Conservation (phyloP, 2,329 filamentous ascomycete genomes). For the Epichloe aotearoae region DNA sequence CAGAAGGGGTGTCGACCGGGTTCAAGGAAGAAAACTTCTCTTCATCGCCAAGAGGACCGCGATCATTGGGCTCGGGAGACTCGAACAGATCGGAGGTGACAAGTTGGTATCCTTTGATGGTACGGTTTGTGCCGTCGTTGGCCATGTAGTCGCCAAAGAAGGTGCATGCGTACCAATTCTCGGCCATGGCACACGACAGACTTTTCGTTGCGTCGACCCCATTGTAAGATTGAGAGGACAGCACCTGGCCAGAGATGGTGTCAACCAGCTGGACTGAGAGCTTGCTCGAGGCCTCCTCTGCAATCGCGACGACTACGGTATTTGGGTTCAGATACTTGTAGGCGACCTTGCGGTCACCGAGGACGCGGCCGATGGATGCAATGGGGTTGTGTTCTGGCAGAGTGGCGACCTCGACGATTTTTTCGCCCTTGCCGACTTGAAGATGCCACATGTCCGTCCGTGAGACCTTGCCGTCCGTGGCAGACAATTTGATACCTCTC, state of each 20-base stretch:
- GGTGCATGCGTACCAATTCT: constrained; percentile 93
- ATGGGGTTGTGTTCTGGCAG: constrained; percentile 70
- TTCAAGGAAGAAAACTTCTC: constrained; percentile 68
- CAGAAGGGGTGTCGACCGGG: constrained; percentile 43
- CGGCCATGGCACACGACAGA: constrained; percentile 66
- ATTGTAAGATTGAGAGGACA: constrained; percentile 56
- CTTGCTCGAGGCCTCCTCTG: constrained; percentile 42
- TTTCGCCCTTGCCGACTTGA: constrained; percentile 49
- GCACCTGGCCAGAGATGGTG: constrained; percentile 67
- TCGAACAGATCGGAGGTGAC: constrained; percentile 84
- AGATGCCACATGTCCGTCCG: constrained; percentile 60
- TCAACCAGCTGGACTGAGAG: constrained; percentile 73
- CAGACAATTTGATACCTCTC: constrained; percentile 40
- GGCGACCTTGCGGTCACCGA: constrained; percentile 81
- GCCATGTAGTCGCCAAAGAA: constrained; percentile 53
- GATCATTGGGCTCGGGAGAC: constrained; percentile 68
- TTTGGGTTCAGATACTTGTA: constrained; percentile 97
- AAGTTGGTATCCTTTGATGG: constrained; percentile 73
- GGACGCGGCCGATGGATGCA: constrained; percentile 86
- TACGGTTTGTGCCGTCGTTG: constrained; percentile 36
- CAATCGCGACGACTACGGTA: constrained; percentile 60
- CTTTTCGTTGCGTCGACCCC: constrained; percentile 63
- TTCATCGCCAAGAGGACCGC: constrained; percentile 59
- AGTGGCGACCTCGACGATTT: constrained; percentile 54
- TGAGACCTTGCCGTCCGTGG: constrained; percentile 25